A percentile compares a stretch with the other conserved stretches of the same genome.
Evolutionary conservation across 305 asterid species (phyloP).

Genomic region (Solanum hybrid): DNA sequence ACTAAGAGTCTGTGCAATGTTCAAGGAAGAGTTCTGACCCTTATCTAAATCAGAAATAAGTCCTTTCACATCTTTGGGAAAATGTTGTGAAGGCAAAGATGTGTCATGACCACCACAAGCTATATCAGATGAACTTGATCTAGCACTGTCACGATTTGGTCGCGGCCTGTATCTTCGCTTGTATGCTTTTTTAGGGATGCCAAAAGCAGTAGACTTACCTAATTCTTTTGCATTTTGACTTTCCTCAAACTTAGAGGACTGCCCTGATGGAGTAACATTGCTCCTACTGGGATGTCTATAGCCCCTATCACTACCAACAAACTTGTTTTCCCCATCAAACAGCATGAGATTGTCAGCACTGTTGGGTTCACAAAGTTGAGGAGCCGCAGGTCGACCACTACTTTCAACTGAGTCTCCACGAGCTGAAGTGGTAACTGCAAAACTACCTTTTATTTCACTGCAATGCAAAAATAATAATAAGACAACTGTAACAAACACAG

Average conservation of each 20-base stretch:
- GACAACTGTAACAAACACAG: neutral
- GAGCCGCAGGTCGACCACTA: conserved; percentile 19
- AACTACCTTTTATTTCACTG: conserved; percentile 27
- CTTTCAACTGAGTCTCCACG: conserved; percentile 25
- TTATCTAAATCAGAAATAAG: conserved; percentile 9
- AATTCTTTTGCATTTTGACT: conserved; percentile 10
- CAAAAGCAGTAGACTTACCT: conserved; percentile 13
- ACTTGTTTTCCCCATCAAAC: conserved; percentile 18
- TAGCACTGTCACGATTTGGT: conserved; percentile 19
- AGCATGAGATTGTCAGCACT: conserved; percentile 28
- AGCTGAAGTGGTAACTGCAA: conserved; percentile 18
- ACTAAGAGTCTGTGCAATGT: neutral
- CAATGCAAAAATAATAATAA: neutral
- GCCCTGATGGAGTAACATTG: conserved; percentile 5
- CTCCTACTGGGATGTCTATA: conserved; percentile 5
- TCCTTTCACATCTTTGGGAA: conserved; percentile 8
- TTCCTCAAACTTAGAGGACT: conserved; percentile 12
- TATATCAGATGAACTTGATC: conserved; percentile 18
- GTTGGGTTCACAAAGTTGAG: conserved; percentile 23
- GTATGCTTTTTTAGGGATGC: conserved; percentile 18
- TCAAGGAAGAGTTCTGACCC: neutral
- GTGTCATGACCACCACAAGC: conserved; percentile 11
- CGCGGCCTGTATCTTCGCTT: conserved; percentile 19
- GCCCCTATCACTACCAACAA: conserved; percentile 4
- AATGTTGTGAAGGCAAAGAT: conserved; percentile 12